phyloP scores from a whole-genome alignment of 2,329 filamentous ascomycete genomes.

The Paracorniculantispora psalliotae region DNA sequence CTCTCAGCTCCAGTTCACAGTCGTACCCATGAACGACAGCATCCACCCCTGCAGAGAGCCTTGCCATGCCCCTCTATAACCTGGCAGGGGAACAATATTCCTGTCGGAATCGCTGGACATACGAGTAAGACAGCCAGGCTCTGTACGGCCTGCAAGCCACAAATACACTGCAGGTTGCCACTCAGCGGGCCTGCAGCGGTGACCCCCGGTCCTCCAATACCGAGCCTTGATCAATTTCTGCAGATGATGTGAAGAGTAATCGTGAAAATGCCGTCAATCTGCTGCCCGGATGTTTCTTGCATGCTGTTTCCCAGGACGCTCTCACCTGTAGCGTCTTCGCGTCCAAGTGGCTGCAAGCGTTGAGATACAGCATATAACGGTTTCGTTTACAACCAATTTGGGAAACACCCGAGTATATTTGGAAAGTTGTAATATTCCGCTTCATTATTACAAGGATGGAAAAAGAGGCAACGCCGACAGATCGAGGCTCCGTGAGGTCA shows the following conservation, averaged over 20 bases:
- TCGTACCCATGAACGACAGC: no score
- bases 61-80: neutral
- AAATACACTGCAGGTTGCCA: constrained; percentile 1
- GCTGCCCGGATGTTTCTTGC: neutral
- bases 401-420: no score
- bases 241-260: neutral
- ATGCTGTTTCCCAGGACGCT: no score
- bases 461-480: neutral
- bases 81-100: neutral
- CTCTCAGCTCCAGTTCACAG: neutral
- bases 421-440: neutral
- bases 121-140: neutral
- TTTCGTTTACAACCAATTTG: no score
- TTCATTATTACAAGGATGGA: neutral
- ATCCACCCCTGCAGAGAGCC: neutral
- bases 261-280: neutral
- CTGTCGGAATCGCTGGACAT: neutral
- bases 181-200: neutral
- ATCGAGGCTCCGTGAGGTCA: neutral
- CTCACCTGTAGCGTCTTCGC: no score
- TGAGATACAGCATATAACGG: no score
- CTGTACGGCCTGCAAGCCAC: constrained; percentile 2
- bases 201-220: neutral
- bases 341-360: no score
- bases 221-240: neutral